A percentile compares a stretch with the other conserved stretches of the same genome.
Conservation (phyloP, 2,329 filamentous ascomycete genomes). For the Xylaria sp. region DNA sequence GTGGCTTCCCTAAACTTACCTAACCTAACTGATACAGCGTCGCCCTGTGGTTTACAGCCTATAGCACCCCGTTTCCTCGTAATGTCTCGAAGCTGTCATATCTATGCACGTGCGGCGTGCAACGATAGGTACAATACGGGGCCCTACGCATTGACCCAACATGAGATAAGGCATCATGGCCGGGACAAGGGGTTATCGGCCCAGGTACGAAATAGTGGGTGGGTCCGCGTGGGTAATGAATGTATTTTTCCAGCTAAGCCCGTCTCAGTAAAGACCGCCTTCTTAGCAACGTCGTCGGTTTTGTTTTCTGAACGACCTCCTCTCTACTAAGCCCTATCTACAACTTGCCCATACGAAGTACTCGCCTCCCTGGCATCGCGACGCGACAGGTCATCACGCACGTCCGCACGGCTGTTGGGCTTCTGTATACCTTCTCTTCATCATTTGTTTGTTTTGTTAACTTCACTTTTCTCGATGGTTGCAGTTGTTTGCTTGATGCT, state of each 20-base stretch:
- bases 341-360: not conserved
- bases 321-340: conserved; percentile 10
- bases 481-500: conserved; percentile 2
- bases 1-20: not conserved
- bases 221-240: not conserved
- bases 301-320: conserved; percentile 24
- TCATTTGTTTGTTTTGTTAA: conserved; percentile 4
- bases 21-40: not conserved
- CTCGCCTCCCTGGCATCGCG: conserved; percentile 15
- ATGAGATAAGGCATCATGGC: not conserved
- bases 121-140: not conserved
- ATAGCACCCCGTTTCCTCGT: too few species aligned
- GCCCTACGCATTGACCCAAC: not conserved
- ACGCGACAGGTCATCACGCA: conserved; percentile 14
- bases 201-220: not conserved
- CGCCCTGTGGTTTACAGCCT: too few species aligned
- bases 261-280: conserved; percentile 14
- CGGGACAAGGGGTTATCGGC: conserved; percentile 3
- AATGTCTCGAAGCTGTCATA: too few species aligned
- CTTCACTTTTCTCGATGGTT: not conserved
- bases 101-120: too few species aligned
- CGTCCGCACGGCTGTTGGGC: not conserved
- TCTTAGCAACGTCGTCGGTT: conserved; percentile 19
- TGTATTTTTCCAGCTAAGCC: conserved; percentile 14
- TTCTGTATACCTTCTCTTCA: not conserved